Evolutionary conservation across 306 rosid genomes (phyloP), one percentile per base, ranked within the genome.

Genomic region (Gynostemma pentaphyllum): DNA sequence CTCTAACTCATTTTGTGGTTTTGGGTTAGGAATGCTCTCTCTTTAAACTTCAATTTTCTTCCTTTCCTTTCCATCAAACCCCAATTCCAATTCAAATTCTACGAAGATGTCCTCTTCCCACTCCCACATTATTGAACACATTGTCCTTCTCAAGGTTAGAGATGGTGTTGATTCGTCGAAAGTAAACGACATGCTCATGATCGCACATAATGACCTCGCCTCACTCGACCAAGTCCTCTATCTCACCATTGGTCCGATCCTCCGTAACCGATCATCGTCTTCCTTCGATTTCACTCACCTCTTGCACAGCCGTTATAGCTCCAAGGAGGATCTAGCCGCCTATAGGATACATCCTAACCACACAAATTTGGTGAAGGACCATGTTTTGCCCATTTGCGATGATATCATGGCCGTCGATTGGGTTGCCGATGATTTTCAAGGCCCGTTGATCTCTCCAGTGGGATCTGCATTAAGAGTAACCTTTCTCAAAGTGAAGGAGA

Each of bases 371-470:
- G 98, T 92, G 62, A 84, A 73, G 64, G 84, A 74, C 0, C 67
- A 69, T 2, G 94, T 82, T 27, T 85, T 83, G 41, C 95, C 95
- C 13, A 81, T 86, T 71, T 50, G 87, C 50, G 94, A 88, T 0
- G 95, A 88, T 64, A 32, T 92, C 80, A 83, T 92, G 96, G 96
- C 90, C 72, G 90, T 86, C 62, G 96, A 92, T 72, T 92, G 96
- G 96, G 44, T 88, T 32, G 74, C 85, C 27, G 75, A 71, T 0
- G 78, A 53, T 24, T 50, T 78, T 7, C 30, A 11, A 3, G 78
- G 60, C 7, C 66, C 61, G 0, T 13, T 72, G 5, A 69, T 24
- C 30, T 72, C 72, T 1, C 19, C 78, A 0, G 74, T 70, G 11
- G 94, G 92, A 0, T 88, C 98, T 0, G 90, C 92, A 0, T 7